A percentile compares a stretch with the other conserved stretches of the same genome.
These are phyloP conservation scores for Thoreauomyces humboldtii DNA, from an alignment of 192 early-diverging fungal genomes.

Conservation along the genomic window DNA sequence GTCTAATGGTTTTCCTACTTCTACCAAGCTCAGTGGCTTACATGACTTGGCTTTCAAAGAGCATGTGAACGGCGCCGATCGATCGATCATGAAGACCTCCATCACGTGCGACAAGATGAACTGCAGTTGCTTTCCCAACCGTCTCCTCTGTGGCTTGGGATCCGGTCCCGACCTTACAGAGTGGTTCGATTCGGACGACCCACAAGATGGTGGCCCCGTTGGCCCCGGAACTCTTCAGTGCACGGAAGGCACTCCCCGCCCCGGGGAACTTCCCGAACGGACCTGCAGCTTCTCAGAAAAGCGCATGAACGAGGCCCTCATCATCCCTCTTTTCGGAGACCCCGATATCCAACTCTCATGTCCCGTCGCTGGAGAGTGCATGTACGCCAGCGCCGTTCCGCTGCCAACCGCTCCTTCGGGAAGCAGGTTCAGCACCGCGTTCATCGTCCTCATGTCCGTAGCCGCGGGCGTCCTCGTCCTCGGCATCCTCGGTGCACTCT, in stretches of 20 bases:
- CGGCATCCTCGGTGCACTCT: constrained; percentile 29
- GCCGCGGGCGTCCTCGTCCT: constrained; percentile 39
- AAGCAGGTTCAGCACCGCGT: constrained; percentile 34
- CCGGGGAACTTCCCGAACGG: constrained; percentile 19
- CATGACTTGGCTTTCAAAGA: constrained; percentile 32
- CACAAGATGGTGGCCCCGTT: constrained; percentile 72
- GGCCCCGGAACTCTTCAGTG: constrained; percentile 40
- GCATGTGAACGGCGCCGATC: constrained; percentile 47
- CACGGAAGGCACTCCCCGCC: constrained; percentile 5
- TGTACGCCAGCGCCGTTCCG: constrained; percentile 85
- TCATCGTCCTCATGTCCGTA: constrained; percentile 46
- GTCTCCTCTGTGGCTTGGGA: constrained; percentile 62
- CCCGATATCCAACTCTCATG: constrained; percentile 76
- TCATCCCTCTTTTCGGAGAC: constrained; percentile 78
- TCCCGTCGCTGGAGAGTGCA: constrained; percentile 73
- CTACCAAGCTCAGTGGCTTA: background rate
- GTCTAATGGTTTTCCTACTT: background rate
- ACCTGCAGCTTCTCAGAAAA: constrained; percentile 70
- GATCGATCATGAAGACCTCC: no score
- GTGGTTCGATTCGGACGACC: constrained; percentile 59
- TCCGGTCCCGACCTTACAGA: constrained; percentile 77
- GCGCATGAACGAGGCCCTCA: constrained; percentile 76
- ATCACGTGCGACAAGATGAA: constrained; percentile 73
- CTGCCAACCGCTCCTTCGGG: constrained; percentile 22
- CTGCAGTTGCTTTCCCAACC: constrained; percentile 75